These are phyloP conservation scores for Eimeria tenella DNA, from an alignment of 169 alveolate genomes.

Conservation along the genomic window DNA sequence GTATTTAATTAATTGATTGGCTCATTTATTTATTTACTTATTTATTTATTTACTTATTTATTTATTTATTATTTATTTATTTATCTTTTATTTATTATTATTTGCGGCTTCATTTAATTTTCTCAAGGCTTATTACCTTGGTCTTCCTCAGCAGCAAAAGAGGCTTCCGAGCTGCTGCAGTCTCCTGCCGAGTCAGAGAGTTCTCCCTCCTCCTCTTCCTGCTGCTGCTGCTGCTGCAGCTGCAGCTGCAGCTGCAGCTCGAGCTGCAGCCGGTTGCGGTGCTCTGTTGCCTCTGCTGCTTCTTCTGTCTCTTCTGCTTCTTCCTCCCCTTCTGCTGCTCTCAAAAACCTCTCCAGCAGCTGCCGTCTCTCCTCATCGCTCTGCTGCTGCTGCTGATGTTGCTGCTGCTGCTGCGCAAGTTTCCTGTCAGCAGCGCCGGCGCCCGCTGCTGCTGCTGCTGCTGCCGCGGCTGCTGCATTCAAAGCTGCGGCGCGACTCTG, in stretches of 20 bases:
- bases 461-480: background rate
- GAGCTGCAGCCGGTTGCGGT: conserved; percentile 8
- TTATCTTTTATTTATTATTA: too few species aligned
- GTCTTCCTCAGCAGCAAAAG: too few species aligned
- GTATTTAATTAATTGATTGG: too few species aligned
- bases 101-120: too few species aligned
- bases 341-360: background rate
- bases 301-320: conserved; percentile 7
- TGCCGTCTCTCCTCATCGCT: background rate
- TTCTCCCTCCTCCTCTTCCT: too few species aligned
- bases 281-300: conserved; percentile 23
- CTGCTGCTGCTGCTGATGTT: background rate
- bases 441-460: background rate
- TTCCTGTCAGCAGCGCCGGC: background rate
- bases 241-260: background rate
- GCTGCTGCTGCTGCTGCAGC: background rate
- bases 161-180: too few species aligned
- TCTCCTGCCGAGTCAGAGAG: too few species aligned
- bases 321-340: background rate
- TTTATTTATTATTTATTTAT: too few species aligned
- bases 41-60: too few species aligned
- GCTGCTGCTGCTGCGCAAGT: too few species aligned
- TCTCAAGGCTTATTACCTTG: too few species aligned
- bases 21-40: too few species aligned
- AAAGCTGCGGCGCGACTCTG: background rate